phyloP scores from a whole-genome alignment of 768 basidiomycete species.

The Lactifluus rugatus region DNA sequence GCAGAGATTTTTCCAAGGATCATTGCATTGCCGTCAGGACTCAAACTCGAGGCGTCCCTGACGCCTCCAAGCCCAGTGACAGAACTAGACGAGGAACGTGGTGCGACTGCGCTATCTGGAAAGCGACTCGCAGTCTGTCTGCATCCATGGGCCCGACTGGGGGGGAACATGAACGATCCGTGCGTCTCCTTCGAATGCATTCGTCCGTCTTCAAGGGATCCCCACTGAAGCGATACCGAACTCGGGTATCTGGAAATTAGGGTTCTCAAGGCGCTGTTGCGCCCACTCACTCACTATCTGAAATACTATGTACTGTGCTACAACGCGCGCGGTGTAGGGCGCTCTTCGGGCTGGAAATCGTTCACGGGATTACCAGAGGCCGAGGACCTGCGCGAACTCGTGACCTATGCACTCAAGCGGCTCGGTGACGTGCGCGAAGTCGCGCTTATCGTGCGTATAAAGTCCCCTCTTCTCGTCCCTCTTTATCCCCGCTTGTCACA shows the following conservation, averaged over 20 bases:
- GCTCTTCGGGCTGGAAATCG: slow-evolving; percentile 62
- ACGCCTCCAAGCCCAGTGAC: slow-evolving; percentile 11
- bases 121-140: slow-evolving; percentile 57
- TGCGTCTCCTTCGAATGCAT: slow-evolving; percentile 31
- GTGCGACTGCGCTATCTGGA: background rate
- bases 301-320: slow-evolving; percentile 57
- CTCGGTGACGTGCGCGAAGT: slow-evolving; percentile 39
- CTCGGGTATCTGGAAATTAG: slow-evolving; percentile 25
- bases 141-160: slow-evolving; percentile 83
- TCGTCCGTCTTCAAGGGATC: background rate
- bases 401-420: slow-evolving; percentile 41
- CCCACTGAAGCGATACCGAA: background rate
- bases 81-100: slow-evolving; percentile 13
- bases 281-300: slow-evolving; percentile 32
- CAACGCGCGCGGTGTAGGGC: slow-evolving; percentile 72
- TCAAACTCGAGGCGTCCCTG: slow-evolving; percentile 12
- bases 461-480: background rate
- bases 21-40: slow-evolving; percentile 13
- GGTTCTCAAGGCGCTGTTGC: slow-evolving; percentile 35
- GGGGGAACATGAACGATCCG: slow-evolving; percentile 70
- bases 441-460: slow-evolving; percentile 47
- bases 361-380: slow-evolving; percentile 64
- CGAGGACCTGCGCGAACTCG: slow-evolving; percentile 55
- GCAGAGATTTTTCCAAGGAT: slow-evolving; percentile 8
- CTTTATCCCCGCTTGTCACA: background rate